Conservation (phyloP, 352 stramenopile genomes). For the Phytophthora aleatoria region DNA sequence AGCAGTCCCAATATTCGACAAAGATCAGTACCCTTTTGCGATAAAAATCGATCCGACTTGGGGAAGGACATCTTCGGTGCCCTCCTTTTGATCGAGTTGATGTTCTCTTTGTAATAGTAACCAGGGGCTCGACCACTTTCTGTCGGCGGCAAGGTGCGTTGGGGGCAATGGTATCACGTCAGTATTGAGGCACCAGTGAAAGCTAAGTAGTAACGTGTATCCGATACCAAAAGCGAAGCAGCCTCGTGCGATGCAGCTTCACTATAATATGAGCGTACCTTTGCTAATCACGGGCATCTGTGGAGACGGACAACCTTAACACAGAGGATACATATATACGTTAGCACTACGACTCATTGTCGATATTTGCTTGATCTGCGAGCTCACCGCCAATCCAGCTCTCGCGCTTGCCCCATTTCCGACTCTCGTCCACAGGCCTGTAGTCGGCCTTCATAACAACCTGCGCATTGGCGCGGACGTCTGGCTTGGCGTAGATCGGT, state of each 20-base stretch:
- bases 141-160: conserved; percentile 15
- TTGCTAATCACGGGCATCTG: conserved; percentile 66
- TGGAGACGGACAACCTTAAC: conserved; percentile 43
- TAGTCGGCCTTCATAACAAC: conserved; percentile 81
- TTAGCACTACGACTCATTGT: not conserved
- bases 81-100: conserved; percentile 61
- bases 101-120: conserved; percentile 68
- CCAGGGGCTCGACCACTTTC: conserved; percentile 67
- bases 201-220: too few relatives aligned
- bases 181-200: not conserved
- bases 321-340: not conserved
- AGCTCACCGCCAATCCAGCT: conserved; percentile 78
- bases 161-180: conserved; percentile 2
- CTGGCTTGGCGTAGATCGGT: conserved; percentile 71
- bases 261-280: conserved; percentile 32
- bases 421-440: conserved; percentile 63
- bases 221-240: not conserved
- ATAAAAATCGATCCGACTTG: conserved; percentile 81
- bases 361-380: not conserved
- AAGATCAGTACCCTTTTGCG: conserved; percentile 64
- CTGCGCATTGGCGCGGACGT: conserved; percentile 59
- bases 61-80: conserved; percentile 79
- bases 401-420: conserved; percentile 77
- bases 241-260: too few relatives aligned
- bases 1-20: not conserved